Base-by-base conservation (phyloP, 768 basidiomycete species). In the Collybia nuda region DNA sequence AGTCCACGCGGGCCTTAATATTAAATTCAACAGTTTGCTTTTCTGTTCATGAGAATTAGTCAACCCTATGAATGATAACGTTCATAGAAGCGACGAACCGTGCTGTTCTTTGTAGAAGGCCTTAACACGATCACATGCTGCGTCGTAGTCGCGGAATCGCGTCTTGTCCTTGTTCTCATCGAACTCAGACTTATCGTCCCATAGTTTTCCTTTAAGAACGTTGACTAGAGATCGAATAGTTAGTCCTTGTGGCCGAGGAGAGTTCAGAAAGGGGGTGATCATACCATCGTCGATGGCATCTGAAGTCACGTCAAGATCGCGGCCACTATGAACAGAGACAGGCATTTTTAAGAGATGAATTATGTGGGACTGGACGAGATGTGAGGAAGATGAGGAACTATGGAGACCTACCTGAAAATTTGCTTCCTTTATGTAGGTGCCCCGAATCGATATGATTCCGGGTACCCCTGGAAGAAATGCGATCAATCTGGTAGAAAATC, bases 21-120 rank as follows among this genome's bases (percentile, higher is more conserved):
- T 95, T 95, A 76, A 82, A 95, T 18, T 76, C 87, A 2, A 94
- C 78, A 0, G 93, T 95, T 67, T 95, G 93, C 59, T 93, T 95
- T 63, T 85, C 89, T 91, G 62, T 11, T n/a, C 5, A 1, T 8
- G 7, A 36, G 8, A 15, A 22, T 52, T 44, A 47, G 38, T 47
- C 23, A 38, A 7, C 29, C 12, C 15, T 26, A 24, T 18, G 37
- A 11, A 18, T 12, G 32, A 9, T 3, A 23, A 8, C 6, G 8
- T 23, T 5, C 21, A 28, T 11, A 3, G 5, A 14, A 17, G 54
- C 12, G 49, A 56, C 67, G 1, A 21, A 88, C 88, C 85, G 51
- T 90, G 88, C 58, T 90, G 88, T 60, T 88, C 86, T 56, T 80
- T 82, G 67, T 90, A 90, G 60, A 90, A 89, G 3, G 71, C 68